Evolutionary conservation across 345 rosid species (phyloP).

Genomic region (Gossypium arboreum): DNA sequence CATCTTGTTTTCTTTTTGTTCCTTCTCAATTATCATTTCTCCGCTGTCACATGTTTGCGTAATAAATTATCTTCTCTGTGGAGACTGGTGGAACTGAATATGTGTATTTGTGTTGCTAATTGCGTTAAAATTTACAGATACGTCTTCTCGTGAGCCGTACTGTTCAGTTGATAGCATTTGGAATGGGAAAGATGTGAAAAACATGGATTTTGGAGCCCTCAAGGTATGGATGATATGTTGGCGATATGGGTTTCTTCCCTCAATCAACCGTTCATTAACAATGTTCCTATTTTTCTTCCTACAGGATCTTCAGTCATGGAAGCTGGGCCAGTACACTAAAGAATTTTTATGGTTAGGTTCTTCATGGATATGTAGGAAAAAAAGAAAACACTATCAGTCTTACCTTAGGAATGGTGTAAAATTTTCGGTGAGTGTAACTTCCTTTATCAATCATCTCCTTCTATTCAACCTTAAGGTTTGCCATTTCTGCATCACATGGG

Average conservation of each 20-base stretch:
- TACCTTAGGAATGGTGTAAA: conserved; percentile 54
- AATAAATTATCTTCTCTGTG: background rate
- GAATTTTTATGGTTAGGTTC: conserved; percentile 61
- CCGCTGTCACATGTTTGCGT: background rate
- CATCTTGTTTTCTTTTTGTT: background rate
- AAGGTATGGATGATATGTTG: conserved; percentile 31
- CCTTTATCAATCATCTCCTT: background rate
- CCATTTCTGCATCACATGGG: background rate
- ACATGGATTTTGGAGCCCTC: conserved; percentile 18
- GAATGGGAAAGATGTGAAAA: conserved; percentile 26
- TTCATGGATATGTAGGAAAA: conserved; percentile 54
- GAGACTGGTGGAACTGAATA: background rate
- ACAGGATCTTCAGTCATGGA: conserved; percentile 31
- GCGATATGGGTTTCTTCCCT: background rate
- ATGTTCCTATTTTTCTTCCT: background rate
- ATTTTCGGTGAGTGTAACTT: conserved; percentile 55
- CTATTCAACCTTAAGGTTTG: background rate
- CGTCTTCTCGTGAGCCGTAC: conserved; percentile 16
- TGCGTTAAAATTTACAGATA: conserved; percentile 34
- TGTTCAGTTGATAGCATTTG: conserved; percentile 17
- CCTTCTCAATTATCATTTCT: background rate
- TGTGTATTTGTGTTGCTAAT: background rate
- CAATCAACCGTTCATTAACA: background rate
- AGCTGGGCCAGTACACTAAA: conserved; percentile 25
- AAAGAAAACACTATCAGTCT: conserved; percentile 59